phyloP scores from a whole-genome alignment of 108 stramenopile genomes.

The Fragilariopsis cylindrus region DNA sequence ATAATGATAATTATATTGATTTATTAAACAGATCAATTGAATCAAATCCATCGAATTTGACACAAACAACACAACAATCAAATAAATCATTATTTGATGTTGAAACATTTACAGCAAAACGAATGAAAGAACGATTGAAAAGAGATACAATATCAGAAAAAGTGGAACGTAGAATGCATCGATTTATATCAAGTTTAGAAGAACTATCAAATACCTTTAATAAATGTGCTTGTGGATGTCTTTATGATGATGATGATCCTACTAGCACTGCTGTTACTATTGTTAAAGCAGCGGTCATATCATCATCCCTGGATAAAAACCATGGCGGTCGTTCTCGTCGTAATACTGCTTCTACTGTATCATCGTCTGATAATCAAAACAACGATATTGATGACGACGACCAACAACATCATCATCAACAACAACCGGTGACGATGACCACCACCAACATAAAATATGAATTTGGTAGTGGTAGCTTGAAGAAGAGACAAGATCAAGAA shows the following conservation, averaged over 20 bases:
- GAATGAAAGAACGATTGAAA: constrained; percentile 36
- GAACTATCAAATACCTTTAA: constrained; percentile 24
- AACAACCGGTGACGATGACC: background rate
- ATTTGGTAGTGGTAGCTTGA: no score
- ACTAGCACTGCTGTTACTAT: background rate
- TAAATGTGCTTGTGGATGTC: constrained; percentile 23
- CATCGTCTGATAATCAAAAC: background rate
- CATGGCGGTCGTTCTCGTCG: constrained; percentile 17
- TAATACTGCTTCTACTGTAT: constrained; percentile 5
- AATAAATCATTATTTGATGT: constrained; percentile 30
- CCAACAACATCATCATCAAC: background rate
- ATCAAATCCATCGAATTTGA: constrained; percentile 21
- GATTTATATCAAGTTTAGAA: constrained; percentile 36
- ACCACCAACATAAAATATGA: background rate
- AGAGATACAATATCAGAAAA: constrained; percentile 38
- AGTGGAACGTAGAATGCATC: constrained; percentile 25
- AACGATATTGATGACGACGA: background rate
- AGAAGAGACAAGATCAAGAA: background rate
- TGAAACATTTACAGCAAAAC: constrained; percentile 29
- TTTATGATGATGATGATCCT: background rate
- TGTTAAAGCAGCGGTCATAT: background rate
- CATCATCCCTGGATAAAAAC: background rate
- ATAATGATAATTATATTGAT: background rate
- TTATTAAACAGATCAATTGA: constrained; percentile 1
- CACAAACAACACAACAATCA: constrained; percentile 9